phyloP scores from a whole-genome alignment of 2,329 filamentous ascomycete genomes.

The Huntiella moniliformis region DNA sequence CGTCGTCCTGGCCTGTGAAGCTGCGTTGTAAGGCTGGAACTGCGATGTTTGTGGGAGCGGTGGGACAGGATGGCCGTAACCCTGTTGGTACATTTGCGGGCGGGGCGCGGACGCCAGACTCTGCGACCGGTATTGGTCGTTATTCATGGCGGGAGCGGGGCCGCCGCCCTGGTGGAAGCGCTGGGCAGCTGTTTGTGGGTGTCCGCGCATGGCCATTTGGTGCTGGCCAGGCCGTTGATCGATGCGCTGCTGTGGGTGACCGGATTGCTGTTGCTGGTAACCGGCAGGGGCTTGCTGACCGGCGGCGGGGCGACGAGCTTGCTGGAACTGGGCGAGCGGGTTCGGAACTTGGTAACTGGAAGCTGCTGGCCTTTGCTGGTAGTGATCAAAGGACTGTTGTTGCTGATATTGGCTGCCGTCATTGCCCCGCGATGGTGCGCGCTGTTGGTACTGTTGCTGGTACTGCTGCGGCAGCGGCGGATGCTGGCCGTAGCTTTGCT shows the following conservation, averaged over 20 bases:
- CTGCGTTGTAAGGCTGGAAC: slow-evolving; percentile 9
- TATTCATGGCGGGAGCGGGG: slow-evolving; percentile 54
- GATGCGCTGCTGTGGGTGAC: slow-evolving; percentile 19
- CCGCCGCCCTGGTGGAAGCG: slow-evolving; percentile 43
- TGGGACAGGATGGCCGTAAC: slow-evolving; percentile 41
- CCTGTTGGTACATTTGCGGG: slow-evolving; percentile 51
- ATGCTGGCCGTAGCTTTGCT: slow-evolving; percentile 24
- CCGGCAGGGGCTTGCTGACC: slow-evolving; percentile 26
- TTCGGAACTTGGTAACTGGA: slow-evolving; percentile 27
- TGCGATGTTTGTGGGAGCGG: slow-evolving; percentile 14
- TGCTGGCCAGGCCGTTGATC: slow-evolving; percentile 37
- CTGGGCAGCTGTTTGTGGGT: slow-evolving; percentile 28
- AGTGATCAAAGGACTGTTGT: neutral
- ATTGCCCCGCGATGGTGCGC: slow-evolving; percentile 10
- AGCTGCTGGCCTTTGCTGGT: slow-evolving; percentile 29
- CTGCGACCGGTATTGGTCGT: slow-evolving; percentile 77
- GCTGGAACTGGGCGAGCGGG: slow-evolving; percentile 27
- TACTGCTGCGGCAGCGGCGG: slow-evolving; percentile 18
- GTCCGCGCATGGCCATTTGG: slow-evolving; percentile 16
- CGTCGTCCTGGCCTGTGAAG: slow-evolving; percentile 50
- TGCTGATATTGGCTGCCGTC: slow-evolving; percentile 1
- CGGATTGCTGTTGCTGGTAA: slow-evolving; percentile 7
- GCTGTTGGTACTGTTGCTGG: slow-evolving; percentile 20
- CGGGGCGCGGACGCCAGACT: slow-evolving; percentile 65
- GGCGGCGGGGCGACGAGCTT: slow-evolving; percentile 17